Base-by-base conservation (phyloP, 2,329 filamentous ascomycete species). In the Xylaria sp. region DNA sequence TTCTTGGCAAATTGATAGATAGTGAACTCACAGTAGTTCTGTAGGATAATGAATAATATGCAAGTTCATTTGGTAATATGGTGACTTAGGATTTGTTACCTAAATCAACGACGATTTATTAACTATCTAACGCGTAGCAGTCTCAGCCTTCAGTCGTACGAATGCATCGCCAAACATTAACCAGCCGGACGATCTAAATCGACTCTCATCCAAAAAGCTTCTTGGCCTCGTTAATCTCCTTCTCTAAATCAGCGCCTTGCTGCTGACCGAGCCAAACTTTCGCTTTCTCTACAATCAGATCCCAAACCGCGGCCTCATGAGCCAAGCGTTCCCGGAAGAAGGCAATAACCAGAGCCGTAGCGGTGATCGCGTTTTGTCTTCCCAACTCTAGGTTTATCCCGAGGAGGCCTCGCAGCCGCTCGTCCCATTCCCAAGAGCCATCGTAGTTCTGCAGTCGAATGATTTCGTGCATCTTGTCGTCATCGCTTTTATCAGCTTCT, bases 371-470 rank as follows among this genome's bases (percentile, higher is more conserved):
- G 11, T 47, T 45, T 27, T 30, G 47, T 19, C 8, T 51, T 27
- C n/a, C 53, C 12, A 11, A 21, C 7, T n/a, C 24, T 9, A 27
- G 21, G 9, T 7, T 27, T 1, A 59, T 36, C 1, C 42, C 65
- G 14, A 68, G 5, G 4, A 55, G 36, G 11, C 39, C 24, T 6
- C 24, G 12, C 0, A 71, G 45, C 2, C 8, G 21, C 17, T 50
- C 32, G 21, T 42, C 21, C 48, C 67, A 69, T n/a, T 65, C 54
- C 67, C 69, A 71, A 30, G 57, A 69, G 14, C 64, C 67, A n/a
- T 71, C 56, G 14, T 50, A 69, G 11, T 64, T 71, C 30, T 69
- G 69, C 27, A 71, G 45, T 3, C 39, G 54, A 12, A 71, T 61
- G 47, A 71, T 6, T 27, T 21, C 32, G 50, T 69, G 45, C 67